Evolutionary conservation across 176 grass and related monocot species (phyloP), one percentile per base, ranked within the genome.

Genomic region (Stipa capillata): DNA sequence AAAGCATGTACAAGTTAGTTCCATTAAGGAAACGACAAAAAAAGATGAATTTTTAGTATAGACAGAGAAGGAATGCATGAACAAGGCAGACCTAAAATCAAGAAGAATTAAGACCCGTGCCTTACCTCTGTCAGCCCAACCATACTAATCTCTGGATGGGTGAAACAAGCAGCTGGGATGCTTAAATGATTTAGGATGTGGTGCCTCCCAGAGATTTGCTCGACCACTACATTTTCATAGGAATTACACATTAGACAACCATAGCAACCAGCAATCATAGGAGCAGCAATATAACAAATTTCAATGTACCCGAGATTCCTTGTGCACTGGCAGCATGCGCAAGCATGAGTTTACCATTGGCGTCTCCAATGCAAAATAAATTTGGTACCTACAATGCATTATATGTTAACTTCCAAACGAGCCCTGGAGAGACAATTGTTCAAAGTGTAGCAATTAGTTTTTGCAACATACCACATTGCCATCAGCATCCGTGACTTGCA

Each of bases 241-340:
- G 31, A 78, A 72, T 60, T 50, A 69, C 58, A 79, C n/a, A 79
- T 84, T 12, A 88, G 16, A 72, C 24, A 76, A 50, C 25, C n/a
- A n/a, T n/a, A 71, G 39, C 21, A 69, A 69, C 77, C 48, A 70
- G 73, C 35, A 67, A 45, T 36, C 32, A 83, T 72, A 59, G 25
- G 20, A 69, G 50, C 48, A 72, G 51, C 15, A 73, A 76, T 32
- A 54, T 42, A 25, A 82, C 24, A 84, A 23, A 68, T 27, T 52
- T 79, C 18, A 14, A 56, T 4, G 24, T 83, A 85, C 94, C 94
- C 35, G 94, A 94, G 69, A 97, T 97, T 85, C 95, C 95, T 83
- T 97, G 95, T 86, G 95, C 95, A 92, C 92, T 94, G 64, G 95
- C 95, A 87, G 89, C 91, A 92, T 97, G 95, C 18, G 95, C 95